phyloP scores from a whole-genome alignment of 2,329 filamentous ascomycete genomes.

The Akanthomyces uredinophilus region DNA sequence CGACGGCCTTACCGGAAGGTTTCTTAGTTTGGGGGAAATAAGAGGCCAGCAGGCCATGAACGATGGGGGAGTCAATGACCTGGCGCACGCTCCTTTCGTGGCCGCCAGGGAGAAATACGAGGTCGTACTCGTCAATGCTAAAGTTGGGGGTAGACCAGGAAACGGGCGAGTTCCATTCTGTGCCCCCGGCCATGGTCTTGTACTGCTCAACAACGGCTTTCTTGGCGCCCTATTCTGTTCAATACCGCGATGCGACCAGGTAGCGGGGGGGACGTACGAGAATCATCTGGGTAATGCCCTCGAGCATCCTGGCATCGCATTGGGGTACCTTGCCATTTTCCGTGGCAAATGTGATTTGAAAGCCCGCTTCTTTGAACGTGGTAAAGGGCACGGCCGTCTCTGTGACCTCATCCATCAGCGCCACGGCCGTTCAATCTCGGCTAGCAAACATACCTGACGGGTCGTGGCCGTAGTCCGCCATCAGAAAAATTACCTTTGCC shows the following conservation, averaged over 20 bases:
- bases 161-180: conserved; percentile 37
- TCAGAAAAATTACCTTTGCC: conserved; percentile 41
- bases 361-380: conserved; percentile 43
- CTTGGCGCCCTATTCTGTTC: conserved; percentile 36
- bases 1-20: conserved; percentile 36
- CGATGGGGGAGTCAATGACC: conserved; percentile 42
- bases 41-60: conserved; percentile 39
- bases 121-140: conserved; percentile 39
- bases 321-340: conserved; percentile 40
- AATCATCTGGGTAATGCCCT: conserved; percentile 44
- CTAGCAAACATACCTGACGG: conserved; percentile 45
- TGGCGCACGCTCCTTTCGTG: conserved; percentile 49
- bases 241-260: background rate
- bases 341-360: conserved; percentile 44
- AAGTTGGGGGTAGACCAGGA: conserved; percentile 42
- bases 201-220: conserved; percentile 36
- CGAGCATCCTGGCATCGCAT: conserved; percentile 46
- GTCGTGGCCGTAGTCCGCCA: conserved; percentile 52
- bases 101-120: conserved; percentile 47
- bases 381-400: conserved; percentile 47
- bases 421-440: background rate
- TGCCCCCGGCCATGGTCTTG: conserved; percentile 36
- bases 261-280: conserved; percentile 32
- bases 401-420: conserved; percentile 19
- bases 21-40: conserved; percentile 45